A percentile compares a stretch with the other conserved stretches of the same genome.
phyloP scores from a whole-genome alignment of 495 filamentous ascomycete genomes.

The Trichodelitschia bisporula region DNA sequence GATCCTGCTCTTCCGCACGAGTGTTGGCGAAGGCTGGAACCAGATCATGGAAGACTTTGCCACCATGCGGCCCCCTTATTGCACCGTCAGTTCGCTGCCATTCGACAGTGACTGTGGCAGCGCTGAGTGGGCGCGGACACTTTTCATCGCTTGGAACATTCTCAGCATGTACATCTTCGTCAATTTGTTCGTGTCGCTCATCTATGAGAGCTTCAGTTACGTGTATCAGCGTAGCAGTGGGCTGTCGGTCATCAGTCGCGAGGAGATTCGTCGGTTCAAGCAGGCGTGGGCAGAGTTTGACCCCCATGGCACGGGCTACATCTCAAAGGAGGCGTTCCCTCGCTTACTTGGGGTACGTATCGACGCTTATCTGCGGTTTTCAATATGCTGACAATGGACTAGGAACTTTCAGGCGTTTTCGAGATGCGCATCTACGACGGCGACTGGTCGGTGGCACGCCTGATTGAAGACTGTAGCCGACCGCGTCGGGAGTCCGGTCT shows the following conservation, averaged over 20 bases:
- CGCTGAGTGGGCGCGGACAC: slow-evolving; percentile 52
- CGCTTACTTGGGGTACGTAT: slow-evolving; percentile 50
- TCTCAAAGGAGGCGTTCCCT: slow-evolving; percentile 79
- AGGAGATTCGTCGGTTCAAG: slow-evolving; percentile 91
- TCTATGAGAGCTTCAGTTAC: slow-evolving; percentile 98
- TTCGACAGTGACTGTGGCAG: slow-evolving; percentile 87
- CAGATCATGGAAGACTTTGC: slow-evolving; percentile 92
- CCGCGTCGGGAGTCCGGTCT: slow-evolving; percentile 16
- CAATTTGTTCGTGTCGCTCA: slow-evolving; percentile 91
- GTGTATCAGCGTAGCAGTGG: slow-evolving; percentile 90
- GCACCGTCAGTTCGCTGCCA: slow-evolving; percentile 39
- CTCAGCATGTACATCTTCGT: slow-evolving; percentile 99
- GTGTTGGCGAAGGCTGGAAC: slow-evolving; percentile 91
- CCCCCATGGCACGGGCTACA: slow-evolving; percentile 72
- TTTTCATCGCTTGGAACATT: slow-evolving; percentile 97
- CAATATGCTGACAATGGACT: slow-evolving; percentile 1
- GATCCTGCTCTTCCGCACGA: slow-evolving; percentile 80
- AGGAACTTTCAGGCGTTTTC: slow-evolving; percentile 79
- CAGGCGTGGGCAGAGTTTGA: slow-evolving; percentile 94
- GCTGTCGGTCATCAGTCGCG: slow-evolving; percentile 58
- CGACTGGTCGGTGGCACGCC: slow-evolving; percentile 58
- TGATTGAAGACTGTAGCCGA: slow-evolving; percentile 57
- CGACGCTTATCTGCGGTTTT: slow-evolving; percentile 1
- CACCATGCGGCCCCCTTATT: slow-evolving; percentile 45
- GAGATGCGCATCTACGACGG: slow-evolving; percentile 92